phyloP scores from a whole-genome alignment of 768 basidiomycete genomes.

The Mycena galopus region DNA sequence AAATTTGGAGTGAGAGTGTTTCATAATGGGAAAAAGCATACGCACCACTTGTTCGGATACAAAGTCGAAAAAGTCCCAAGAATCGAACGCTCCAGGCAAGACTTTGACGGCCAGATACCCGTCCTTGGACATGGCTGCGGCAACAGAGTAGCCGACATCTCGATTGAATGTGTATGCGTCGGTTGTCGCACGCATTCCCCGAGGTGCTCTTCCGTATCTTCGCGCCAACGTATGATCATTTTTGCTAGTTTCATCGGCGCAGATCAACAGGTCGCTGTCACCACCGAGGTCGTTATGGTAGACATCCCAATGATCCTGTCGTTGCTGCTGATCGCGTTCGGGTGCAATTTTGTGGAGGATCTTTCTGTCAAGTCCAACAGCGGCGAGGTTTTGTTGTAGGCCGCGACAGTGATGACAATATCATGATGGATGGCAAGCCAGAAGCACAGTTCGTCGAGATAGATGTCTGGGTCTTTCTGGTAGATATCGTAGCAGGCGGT shows the following conservation, averaged over 20 bases:
- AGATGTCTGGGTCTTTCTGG: not conserved
- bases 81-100: constrained; percentile 9
- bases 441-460: too few species aligned
- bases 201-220: constrained; percentile 37
- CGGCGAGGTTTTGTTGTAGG: constrained; percentile 12
- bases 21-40: not conserved
- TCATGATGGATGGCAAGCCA: constrained; percentile 21
- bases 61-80: not conserved
- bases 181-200: constrained; percentile 30
- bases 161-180: not conserved
- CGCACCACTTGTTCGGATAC: not conserved
- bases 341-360: constrained; percentile 31
- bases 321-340: constrained; percentile 29
- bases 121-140: constrained; percentile 11
- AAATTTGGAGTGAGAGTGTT: not conserved
- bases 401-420: constrained; percentile 25
- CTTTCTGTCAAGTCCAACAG: constrained; percentile 35
- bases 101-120: constrained; percentile 13
- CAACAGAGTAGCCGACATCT: not conserved
- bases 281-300: constrained; percentile 20
- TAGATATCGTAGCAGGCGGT: not conserved
- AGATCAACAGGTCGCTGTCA: constrained; percentile 16
- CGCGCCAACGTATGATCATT: constrained; percentile 12
- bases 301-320: not conserved
- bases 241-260: constrained; percentile 22